Evolutionary conservation across 2,329 filamentous ascomycete species (phyloP), one percentile per base, ranked within the genome.

Genomic region (Fusarium setosum): DNA sequence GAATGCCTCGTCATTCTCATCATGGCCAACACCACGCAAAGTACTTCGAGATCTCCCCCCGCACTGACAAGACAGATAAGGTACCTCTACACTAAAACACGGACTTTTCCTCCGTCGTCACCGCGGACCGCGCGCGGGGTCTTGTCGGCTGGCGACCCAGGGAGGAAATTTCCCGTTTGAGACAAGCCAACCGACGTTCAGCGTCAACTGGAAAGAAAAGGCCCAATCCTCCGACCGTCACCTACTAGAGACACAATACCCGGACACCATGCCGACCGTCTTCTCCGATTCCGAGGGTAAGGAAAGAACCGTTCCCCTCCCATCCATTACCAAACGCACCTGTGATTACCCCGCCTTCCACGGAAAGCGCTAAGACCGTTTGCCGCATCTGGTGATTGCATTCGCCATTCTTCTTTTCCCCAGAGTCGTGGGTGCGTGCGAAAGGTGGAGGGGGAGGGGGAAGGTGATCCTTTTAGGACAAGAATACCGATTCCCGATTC

Each of bases 101-200:
- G 64, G 64, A 44, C 55, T 53, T 65, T 12, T 48, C 24, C 59
- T 67, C 63, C 64, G 64, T 57, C 41, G 24, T 34, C 50, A 60
- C 59, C 60, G 56, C 40, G 41, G n/a, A 17, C 41, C 18, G 23
- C 41, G 41, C 44, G 29, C 40, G 41, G 6, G 44, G 50, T 58
- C 41, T 63, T 59, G 41, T 59, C 60, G 41, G 59, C 52, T 58
- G 29, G 52, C 44, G 54, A 24, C 32, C 48, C 6, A 60, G 57
- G 60, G 59, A 55, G 63, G 57, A 53, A 72, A 69, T 72, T 69
- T 45, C 65, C 69, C 37, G 50, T 63, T 69, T 58, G 26, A 68
- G 69, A 56, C 32, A 67, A 61, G 52, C 37, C 54, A 60, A 34
- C 52, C 62, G 53, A 42, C 50, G 6, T 5, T 38, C 26, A 18